A percentile compares a stretch with the other conserved stretches of the same genome.
phyloP scores from a whole-genome alignment of 495 filamentous ascomycete species.

The Peziza echinospora region DNA sequence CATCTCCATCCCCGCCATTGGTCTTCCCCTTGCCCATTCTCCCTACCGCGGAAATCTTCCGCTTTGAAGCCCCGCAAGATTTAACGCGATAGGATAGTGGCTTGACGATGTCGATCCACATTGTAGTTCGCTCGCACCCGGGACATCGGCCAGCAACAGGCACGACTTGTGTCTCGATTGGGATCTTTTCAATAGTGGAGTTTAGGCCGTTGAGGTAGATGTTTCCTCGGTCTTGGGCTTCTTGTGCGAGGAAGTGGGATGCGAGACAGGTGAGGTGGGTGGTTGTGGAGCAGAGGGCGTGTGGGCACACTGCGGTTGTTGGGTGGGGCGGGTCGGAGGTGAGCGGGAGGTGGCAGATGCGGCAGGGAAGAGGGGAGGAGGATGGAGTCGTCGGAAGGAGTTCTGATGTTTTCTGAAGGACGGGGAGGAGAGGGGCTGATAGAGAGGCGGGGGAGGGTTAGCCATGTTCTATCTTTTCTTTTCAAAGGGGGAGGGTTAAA shows the following conservation, averaged over 20 bases:
- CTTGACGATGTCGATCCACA: constrained; percentile 62
- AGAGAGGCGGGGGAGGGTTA: no score
- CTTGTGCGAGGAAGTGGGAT: constrained; percentile 31
- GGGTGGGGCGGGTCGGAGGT: constrained; percentile 27
- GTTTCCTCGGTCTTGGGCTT: constrained; percentile 3
- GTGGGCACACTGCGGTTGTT: constrained; percentile 48
- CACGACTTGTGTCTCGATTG: constrained; percentile 28
- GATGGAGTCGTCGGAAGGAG: no score
- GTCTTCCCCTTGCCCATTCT: constrained; percentile 16
- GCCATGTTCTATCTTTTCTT: no score
- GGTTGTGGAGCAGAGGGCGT: constrained; percentile 38
- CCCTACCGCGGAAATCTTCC: no score
- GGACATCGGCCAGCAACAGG: constrained; percentile 56
- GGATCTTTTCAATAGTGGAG: background rate
- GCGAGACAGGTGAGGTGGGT: constrained; percentile 66
- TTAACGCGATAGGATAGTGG: constrained; percentile 51
- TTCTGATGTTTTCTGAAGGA: no score
- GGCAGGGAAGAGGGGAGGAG: no score
- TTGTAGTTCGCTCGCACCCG: constrained; percentile 35
- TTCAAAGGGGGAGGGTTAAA: no score
- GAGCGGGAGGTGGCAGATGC: no score
- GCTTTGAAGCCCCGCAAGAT: no score
- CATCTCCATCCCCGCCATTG: constrained; percentile 2
- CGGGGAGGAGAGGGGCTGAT: no score
- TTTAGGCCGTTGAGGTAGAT: constrained; percentile 8